These are phyloP conservation scores for Chamaenerion angustifolium DNA, from an alignment of 345 rosid species.

Conservation along the genomic window DNA sequence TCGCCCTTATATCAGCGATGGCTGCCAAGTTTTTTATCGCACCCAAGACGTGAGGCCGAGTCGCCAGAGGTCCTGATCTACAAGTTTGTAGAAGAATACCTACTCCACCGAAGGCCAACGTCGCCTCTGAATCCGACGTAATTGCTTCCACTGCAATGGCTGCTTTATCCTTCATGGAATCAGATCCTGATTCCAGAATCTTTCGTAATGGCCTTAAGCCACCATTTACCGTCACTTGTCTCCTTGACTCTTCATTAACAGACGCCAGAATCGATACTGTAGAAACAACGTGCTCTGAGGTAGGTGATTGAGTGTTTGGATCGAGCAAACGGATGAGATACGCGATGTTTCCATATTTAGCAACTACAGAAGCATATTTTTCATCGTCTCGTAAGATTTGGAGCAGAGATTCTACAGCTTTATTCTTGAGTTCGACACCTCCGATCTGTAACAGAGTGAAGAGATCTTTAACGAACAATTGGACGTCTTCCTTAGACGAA, in stretches of 20 bases:
- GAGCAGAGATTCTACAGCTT: constrained; percentile 60
- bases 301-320: constrained; percentile 22
- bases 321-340: constrained; percentile 55
- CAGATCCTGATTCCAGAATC: constrained; percentile 50
- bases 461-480: constrained; percentile 49
- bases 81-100: constrained; percentile 45
- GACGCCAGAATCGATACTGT: constrained; percentile 49
- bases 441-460: constrained; percentile 80
- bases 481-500: constrained; percentile 47
- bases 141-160: constrained; percentile 58
- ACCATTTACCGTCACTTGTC: constrained; percentile 47
- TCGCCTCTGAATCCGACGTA: constrained; percentile 57
- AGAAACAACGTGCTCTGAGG: constrained; percentile 48
- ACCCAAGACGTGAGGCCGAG: constrained; percentile 39
- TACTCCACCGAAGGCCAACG: constrained; percentile 60
- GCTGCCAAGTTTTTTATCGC: constrained; percentile 48
- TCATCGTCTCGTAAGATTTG: constrained; percentile 38
- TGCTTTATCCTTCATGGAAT: constrained; percentile 45
- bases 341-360: constrained; percentile 55
- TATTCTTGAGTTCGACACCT: constrained; percentile 54
- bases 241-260: constrained; percentile 45
- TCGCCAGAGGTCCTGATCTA: constrained; percentile 37
- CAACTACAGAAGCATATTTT: constrained; percentile 40
- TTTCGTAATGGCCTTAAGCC: constrained; percentile 61
- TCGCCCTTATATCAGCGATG: constrained; percentile 38